Evolutionary conservation across 2,329 filamentous ascomycete genomes (phyloP).

Genomic region (Ciborinia camelliae): DNA sequence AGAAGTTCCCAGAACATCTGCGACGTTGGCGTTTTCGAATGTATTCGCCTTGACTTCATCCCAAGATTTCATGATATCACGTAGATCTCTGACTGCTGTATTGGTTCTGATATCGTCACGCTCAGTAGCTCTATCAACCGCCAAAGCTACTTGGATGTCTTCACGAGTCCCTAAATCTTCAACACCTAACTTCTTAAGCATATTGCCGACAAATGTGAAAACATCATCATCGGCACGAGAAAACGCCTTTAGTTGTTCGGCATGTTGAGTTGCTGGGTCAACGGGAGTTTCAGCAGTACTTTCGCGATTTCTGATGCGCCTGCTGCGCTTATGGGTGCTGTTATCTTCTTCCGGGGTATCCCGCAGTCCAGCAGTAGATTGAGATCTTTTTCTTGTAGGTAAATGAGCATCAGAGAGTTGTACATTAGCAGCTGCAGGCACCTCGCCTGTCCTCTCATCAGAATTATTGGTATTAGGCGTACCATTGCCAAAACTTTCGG

Average conservation of each 20-base stretch:
- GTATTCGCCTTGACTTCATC: slow-evolving; percentile 40
- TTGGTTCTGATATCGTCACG: slow-evolving; percentile 28
- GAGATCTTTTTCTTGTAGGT: slow-evolving; percentile 56
- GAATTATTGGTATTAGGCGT: slow-evolving; percentile 24
- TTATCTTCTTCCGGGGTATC: slow-evolving; percentile 57
- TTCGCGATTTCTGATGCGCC: slow-evolving; percentile 60
- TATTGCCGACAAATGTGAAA: slow-evolving; percentile 32
- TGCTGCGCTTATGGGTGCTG: slow-evolving; percentile 59
- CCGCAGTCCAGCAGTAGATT: slow-evolving; percentile 57
- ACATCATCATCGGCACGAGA: slow-evolving; percentile 34
- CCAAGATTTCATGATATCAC: slow-evolving; percentile 40
- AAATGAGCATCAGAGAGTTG: slow-evolving; percentile 30
- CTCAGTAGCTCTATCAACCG: slow-evolving; percentile 22
- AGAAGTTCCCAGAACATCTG: slow-evolving; percentile 36
- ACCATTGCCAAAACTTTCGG: slow-evolving; percentile 22
- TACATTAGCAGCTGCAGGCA: slow-evolving; percentile 28
- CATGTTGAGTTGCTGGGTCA: slow-evolving; percentile 51
- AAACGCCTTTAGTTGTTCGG: slow-evolving; percentile 49
- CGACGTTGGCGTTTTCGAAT: slow-evolving; percentile 35
- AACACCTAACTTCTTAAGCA: slow-evolving; percentile 34
- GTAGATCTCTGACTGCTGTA: slow-evolving; percentile 39
- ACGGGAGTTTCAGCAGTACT: slow-evolving; percentile 47
- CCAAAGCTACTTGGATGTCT: slow-evolving; percentile 32
- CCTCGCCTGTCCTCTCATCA: slow-evolving; percentile 25
- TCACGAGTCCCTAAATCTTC: slow-evolving; percentile 34